Conservation (phyloP, 2,329 filamentous ascomycete genomes). For the Ceratocystis cubensis region DNA sequence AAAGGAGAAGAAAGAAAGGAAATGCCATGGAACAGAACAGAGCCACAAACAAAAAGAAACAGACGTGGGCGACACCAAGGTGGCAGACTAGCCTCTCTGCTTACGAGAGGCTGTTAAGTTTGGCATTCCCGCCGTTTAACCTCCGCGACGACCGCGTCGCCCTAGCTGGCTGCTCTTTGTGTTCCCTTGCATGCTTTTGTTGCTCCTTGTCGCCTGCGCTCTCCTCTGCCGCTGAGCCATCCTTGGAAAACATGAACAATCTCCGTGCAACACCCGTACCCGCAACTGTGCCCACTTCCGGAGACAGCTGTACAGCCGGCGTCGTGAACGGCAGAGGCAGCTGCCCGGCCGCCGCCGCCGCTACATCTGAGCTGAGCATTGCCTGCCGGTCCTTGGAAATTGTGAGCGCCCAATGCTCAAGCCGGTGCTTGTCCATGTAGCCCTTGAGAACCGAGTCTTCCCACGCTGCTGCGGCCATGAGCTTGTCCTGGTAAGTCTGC, state of each 20-base stretch:
- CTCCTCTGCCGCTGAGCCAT: neutral
- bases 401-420: constrained; percentile 53
- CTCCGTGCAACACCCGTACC: constrained; percentile 5
- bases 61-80: neutral
- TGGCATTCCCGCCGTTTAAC: constrained; percentile 18
- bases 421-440: constrained; percentile 53
- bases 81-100: neutral
- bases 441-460: constrained; percentile 57
- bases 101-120: constrained; percentile 16
- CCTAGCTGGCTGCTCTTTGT: neutral
- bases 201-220: neutral
- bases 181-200: neutral
- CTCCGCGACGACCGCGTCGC: constrained; percentile 18
- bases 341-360: constrained; percentile 23
- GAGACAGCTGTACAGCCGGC: neutral
- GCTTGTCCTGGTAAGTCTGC: constrained; percentile 50
- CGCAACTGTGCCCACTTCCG: neutral
- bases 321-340: constrained; percentile 7
- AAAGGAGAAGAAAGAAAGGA: constrained; percentile 16
- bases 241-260: neutral
- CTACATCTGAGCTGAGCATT: constrained; percentile 28
- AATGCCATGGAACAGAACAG: constrained; percentile 12
- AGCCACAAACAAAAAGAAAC: neutral
- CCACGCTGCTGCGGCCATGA: constrained; percentile 57
- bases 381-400: constrained; percentile 31